These are phyloP conservation scores for Cryphonectria carpinicola DNA, from an alignment of 2,329 filamentous ascomycete genomes.

Conservation along the genomic window DNA sequence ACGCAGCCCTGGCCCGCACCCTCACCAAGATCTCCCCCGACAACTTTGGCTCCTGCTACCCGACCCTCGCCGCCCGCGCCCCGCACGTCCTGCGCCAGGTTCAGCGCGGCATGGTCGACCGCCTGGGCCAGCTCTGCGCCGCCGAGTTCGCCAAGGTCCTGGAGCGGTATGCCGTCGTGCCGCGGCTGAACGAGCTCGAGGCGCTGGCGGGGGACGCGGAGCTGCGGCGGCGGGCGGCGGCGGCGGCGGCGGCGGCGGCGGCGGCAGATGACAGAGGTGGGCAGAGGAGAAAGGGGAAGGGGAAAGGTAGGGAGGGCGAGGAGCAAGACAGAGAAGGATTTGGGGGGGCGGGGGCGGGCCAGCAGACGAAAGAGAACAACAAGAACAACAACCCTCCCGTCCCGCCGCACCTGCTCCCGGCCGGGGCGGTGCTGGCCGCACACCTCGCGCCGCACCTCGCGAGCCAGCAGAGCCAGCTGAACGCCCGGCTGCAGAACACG, in stretches of 20 bases:
- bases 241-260: slow-evolving; percentile 31
- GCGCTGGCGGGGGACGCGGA: slow-evolving; percentile 56
- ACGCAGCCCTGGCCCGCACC: slow-evolving; percentile 55
- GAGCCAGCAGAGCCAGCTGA: slow-evolving; percentile 59
- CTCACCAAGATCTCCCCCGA: slow-evolving; percentile 59
- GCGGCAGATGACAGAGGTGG: slow-evolving; percentile 20
- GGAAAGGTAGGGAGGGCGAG: slow-evolving; percentile 6
- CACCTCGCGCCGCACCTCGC: slow-evolving; percentile 59
- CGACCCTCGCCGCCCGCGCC: slow-evolving; percentile 57
- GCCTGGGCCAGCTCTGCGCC: slow-evolving; percentile 57
- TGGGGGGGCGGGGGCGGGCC: not conserved
- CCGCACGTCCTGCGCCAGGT: slow-evolving; percentile 57
- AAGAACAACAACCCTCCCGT: slow-evolving; percentile 32
- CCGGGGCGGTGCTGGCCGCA: slow-evolving; percentile 55
- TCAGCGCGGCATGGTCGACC: slow-evolving; percentile 61
- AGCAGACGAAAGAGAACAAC: no score
- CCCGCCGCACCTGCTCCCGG: slow-evolving; percentile 56
- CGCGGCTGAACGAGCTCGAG: slow-evolving; percentile 63
- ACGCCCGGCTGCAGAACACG: slow-evolving; percentile 59
- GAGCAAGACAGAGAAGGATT: not conserved
- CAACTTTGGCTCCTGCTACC: slow-evolving; percentile 65
- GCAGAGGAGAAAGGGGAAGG: slow-evolving; percentile 14
- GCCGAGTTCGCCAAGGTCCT: slow-evolving; percentile 63
- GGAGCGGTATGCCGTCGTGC: slow-evolving; percentile 55
- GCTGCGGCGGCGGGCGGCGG: slow-evolving; percentile 32